Evolutionary conservation across 2,329 filamentous ascomycete genomes (phyloP), one percentile per base, ranked within the genome.

Genomic region (Xenosphaeropsis pyriputrescens): DNA sequence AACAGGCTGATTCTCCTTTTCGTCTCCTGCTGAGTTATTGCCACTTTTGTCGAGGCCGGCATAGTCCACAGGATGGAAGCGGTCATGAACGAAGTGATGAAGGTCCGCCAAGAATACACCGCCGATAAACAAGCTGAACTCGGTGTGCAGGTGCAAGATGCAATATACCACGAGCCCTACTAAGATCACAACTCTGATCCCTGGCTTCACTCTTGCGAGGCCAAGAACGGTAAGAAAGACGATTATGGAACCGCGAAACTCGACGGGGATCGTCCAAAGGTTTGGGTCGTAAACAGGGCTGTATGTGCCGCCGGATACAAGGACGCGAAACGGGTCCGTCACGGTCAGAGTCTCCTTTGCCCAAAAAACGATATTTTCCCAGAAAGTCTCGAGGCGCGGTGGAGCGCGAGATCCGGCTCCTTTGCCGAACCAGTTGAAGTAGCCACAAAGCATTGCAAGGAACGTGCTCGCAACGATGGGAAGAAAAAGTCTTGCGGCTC

Each of bases 401-500:
- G 31, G 14, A 6, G 22, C 22, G 8, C 22, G 22, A 26, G 4
- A 5, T 15, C 31, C 14, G 6, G 5, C 3, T 6, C 22, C 22
- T 6, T 26, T 5, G 12, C 22, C 22, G 12, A 16, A 32, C 31
- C 59, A 52, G 41, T 57, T 61, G 14, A 52, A 47, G n/a, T 35
- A 34, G 30, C 22, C 22, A 22, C 18, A 33, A 8, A 40, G 14
- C 30, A 42, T 16, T 16, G 16, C 13, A 34, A 57, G 43, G 32
- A 62, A 56, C 1, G 60, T 64, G 22, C 58, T 61, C 5, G 54
- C 56, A 9, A 58, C 38, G 26, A 57, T 59, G 0, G 63, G 62
- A 3, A 59, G 54, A 41, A 60, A 62, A 1, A 67, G 53, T 6
- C 63, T 54, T 19, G 64, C 49, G 4, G 57, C 57, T 5, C 63